Conservation (phyloP, 1,284 basidiomycete genomes). For the Meripilus lineatus region DNA sequence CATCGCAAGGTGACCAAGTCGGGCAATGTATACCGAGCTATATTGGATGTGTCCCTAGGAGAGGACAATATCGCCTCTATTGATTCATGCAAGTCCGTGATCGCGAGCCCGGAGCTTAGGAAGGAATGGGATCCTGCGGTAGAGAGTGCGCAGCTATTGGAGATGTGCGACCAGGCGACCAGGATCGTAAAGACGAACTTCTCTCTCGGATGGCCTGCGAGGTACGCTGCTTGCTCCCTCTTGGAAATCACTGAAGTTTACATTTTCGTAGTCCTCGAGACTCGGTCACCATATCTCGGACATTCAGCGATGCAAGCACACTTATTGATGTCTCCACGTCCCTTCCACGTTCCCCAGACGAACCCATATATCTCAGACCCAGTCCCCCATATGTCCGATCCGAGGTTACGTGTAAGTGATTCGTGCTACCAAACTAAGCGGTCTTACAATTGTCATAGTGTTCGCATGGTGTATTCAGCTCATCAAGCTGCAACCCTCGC, state of each 20-base stretch:
- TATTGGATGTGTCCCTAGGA: slow-evolving; percentile 66
- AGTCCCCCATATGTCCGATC: slow-evolving; percentile 95
- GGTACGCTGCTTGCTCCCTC: slow-evolving; percentile 47
- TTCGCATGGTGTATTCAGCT: slow-evolving; percentile 92
- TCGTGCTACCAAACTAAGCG: not conserved
- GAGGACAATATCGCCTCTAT: slow-evolving; percentile 61
- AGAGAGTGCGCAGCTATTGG: slow-evolving; percentile 78
- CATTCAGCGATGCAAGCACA: slow-evolving; percentile 76
- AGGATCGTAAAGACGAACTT: slow-evolving; percentile 88
- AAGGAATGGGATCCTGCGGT: slow-evolving; percentile 93
- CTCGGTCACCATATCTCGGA: slow-evolving; percentile 87
- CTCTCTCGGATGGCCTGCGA: slow-evolving; percentile 93
- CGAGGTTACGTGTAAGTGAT: slow-evolving; percentile 67
- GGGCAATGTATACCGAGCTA: slow-evolving; percentile 78
- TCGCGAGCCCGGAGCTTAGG: slow-evolving; percentile 82
- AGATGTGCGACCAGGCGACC: slow-evolving; percentile 84
- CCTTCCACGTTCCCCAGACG: slow-evolving; percentile 88
- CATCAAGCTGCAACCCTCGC: slow-evolving; percentile 38
- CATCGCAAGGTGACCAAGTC: slow-evolving; percentile 65
- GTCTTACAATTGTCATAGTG: slow-evolving; percentile 42
- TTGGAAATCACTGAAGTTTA: slow-evolving; percentile 12
- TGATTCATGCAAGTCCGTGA: slow-evolving; percentile 78
- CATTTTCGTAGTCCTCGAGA: slow-evolving; percentile 69
- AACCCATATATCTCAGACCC: slow-evolving; percentile 90
- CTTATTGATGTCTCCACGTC: slow-evolving; percentile 93